Evolutionary conservation across 2,329 filamentous ascomycete species (phyloP).

Genomic region (Cladosporium oxysporum): DNA sequence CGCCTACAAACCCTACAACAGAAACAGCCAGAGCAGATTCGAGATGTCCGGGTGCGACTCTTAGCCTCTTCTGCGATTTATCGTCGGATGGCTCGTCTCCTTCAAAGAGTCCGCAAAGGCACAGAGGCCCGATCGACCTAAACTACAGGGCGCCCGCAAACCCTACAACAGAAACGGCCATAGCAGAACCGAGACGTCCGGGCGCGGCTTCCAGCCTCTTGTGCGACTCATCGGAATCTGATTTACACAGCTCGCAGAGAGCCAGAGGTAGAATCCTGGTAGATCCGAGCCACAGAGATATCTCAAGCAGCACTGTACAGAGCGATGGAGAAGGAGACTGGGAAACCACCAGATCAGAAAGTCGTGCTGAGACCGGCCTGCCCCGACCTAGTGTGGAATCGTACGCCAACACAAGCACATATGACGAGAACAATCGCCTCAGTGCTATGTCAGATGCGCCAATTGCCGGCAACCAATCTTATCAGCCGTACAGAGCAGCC

Average conservation of each 20-base stretch:
- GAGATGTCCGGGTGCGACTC: too few species aligned
- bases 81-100: background rate
- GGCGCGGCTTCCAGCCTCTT: background rate
- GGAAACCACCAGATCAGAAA: constrained; percentile 23
- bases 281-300: background rate
- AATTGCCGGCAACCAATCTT: background rate
- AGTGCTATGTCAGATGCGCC: constrained; percentile 16
- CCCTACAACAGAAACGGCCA: background rate
- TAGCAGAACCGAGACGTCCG: background rate
- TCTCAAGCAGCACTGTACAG: background rate
- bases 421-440: constrained; percentile 22
- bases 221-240: background rate
- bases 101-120: too few species aligned
- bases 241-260: background rate
- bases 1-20: background rate
- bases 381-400: constrained; percentile 24
- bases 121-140: too few species aligned
- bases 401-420: constrained; percentile 31
- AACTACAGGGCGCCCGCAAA: too few species aligned
- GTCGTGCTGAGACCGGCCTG: constrained; percentile 17
- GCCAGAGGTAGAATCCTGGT: background rate
- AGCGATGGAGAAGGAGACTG: constrained; percentile 8
- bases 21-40: background rate
- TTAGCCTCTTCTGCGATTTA: constrained; percentile 6
- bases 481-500: background rate